Conservation (phyloP, 2,329 filamentous ascomycete genomes). For the Neoascochyta sp. region DNA sequence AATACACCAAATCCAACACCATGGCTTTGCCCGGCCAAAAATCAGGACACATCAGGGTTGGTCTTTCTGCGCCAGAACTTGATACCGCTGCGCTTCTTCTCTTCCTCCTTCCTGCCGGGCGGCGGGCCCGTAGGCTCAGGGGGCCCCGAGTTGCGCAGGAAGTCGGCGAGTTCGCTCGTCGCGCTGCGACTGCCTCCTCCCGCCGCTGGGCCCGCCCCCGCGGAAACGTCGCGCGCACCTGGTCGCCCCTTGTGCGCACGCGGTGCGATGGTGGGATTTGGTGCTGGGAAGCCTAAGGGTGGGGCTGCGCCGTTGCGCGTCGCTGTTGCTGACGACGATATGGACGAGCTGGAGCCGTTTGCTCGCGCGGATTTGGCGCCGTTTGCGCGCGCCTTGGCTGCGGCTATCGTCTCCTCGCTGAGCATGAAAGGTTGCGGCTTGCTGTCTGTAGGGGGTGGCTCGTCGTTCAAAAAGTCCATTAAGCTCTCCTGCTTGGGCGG, state of each 20-base stretch:
- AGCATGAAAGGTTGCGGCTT: constrained; percentile 35
- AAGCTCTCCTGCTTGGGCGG: constrained; percentile 53
- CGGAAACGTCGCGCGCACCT: constrained; percentile 23
- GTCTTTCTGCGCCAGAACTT: constrained; percentile 36
- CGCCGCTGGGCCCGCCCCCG: no score
- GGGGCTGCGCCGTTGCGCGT: constrained; percentile 10
- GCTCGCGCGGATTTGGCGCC: constrained; percentile 22
- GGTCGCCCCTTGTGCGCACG: constrained; percentile 25
- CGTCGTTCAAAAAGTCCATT: constrained; percentile 69
- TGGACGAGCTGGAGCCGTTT: constrained; percentile 14
- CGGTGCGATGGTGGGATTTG: constrained; percentile 16
- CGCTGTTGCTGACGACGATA: constrained; percentile 14
- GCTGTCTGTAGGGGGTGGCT: constrained; percentile 55
- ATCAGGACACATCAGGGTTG: constrained; percentile 1
- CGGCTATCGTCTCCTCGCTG: constrained; percentile 30
- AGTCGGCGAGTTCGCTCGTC: constrained; percentile 44
- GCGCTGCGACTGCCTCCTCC: constrained; percentile 29
- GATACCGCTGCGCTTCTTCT: constrained; percentile 20
- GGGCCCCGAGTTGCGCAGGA: constrained; percentile 42
- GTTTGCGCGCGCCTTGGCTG: constrained; percentile 29
- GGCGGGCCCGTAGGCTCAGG: constrained; percentile 22
- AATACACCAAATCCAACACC: no score
- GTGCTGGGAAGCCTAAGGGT: constrained; percentile 12
- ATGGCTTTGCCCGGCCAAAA: no score
- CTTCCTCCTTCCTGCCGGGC: constrained; percentile 20